Evolutionary conservation across 192 early-diverging fungal species (phyloP), one percentile per base, ranked within the genome.

Genomic region (Podila epicladia): DNA sequence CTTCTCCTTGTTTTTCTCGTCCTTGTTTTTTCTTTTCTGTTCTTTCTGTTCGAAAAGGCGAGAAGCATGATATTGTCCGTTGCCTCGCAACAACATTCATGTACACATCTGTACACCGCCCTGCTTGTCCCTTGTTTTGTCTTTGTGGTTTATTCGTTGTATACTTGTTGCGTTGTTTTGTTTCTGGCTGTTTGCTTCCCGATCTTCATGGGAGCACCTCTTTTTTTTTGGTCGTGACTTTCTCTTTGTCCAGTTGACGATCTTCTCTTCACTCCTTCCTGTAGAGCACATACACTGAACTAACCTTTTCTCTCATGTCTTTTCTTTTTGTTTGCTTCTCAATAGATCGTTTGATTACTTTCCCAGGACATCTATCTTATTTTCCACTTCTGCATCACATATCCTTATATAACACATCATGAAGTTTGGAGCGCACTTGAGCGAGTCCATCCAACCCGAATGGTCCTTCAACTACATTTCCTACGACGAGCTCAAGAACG

Each of bases 401-500:
- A 33, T 37, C 8, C 8, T 55, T 24, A 26, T 22, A 55, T 55
- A 55, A 26, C 32, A 57, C 62, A 33, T 13, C 15, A 75, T 75
- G 73, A 75, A 75, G 73, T 75, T 75, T 75, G 73, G 73, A 49
- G 22, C 68, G 19, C 62, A 69, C 24, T 57, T 75, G 17, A 7
- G 62, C 32, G 62, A 64, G n/a, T 75, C 67, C 62, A 65, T 69
- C 62, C 73, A 75, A 32, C 67, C 73, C 35, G 73, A 75, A 38
- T 75, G 73, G 73, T 69, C 67, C 17, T 75, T 75, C 62, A 75
- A 75, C 65, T 75, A 75, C 38, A 69, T 75, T 55, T 59, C 66
- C 19, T 75, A 75, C 24, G 73, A 75, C 45, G 73, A 75, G 32
- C 62, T 75, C 41, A 75, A 75, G 48, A 53, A 58, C 19, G 73